Percentiles rank a stretch among this genome's conserved stretches.
Conservation (phyloP, 805 yeast species). For the Ogataea paradorogensis region DNA sequence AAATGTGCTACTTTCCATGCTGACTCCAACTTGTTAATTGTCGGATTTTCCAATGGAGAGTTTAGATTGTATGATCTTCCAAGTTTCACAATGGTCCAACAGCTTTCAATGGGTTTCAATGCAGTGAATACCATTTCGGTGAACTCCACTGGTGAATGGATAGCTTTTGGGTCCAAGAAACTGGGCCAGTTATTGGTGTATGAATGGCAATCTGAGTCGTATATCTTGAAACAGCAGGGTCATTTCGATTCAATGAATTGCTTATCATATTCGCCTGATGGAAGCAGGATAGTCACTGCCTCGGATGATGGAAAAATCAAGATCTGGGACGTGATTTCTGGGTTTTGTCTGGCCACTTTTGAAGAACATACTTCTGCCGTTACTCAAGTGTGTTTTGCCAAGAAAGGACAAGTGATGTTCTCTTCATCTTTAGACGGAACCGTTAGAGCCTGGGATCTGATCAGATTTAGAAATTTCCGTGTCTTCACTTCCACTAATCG, state of each 20-base stretch:
- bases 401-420: conserved; percentile 85
- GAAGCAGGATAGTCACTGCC: conserved; percentile 86
- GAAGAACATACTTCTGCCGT: conserved; percentile 89
- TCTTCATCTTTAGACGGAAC: conserved; percentile 95
- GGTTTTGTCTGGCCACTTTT: conserved; percentile 89
- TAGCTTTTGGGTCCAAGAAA: conserved; percentile 88
- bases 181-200: conserved; percentile 93
- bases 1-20: conserved; percentile 85
- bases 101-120: conserved; percentile 86
- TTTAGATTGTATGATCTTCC: conserved; percentile 90
- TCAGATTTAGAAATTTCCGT: conserved; percentile 89
- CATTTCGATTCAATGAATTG: conserved; percentile 90
- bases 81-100: conserved; percentile 74
- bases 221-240: conserved; percentile 93
- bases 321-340: conserved; percentile 92
- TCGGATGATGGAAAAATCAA: conserved; percentile 96
- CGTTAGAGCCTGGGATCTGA: conserved; percentile 93
- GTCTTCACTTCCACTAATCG: conserved; percentile 90
- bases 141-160: conserved; percentile 90
- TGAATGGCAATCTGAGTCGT: conserved; percentile 98
- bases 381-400: conserved; percentile 83
- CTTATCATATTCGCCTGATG: conserved; percentile 90
- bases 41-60: conserved; percentile 87
- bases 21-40: conserved; percentile 65
- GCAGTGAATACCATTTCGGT: conserved; percentile 79